phyloP scores from a whole-genome alignment of 2,329 filamentous ascomycete species.

The Talaromyces albobiverticillius region DNA sequence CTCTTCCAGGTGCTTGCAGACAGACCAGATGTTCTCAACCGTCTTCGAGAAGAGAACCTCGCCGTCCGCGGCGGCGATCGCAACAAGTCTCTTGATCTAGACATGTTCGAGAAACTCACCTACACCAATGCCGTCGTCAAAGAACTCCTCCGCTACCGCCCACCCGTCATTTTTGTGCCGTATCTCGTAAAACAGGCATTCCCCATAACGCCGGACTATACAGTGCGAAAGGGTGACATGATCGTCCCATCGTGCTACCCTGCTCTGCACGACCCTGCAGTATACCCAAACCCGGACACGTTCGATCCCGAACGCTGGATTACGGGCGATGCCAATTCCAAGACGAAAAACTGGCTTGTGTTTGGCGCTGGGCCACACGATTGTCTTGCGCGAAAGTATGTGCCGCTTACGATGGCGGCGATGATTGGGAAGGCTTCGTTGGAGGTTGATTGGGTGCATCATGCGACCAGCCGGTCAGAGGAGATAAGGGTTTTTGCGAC shows the following conservation, averaged over 20 bases:
- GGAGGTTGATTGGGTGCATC: constrained; percentile 84
- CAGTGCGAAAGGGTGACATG: constrained; percentile 91
- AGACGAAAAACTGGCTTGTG: constrained; percentile 94
- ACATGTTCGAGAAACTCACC: constrained; percentile 79
- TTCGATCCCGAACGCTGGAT: constrained; percentile 93
- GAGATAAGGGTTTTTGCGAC: constrained; percentile 98
- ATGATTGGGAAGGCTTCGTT: constrained; percentile 88
- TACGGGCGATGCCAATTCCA: constrained; percentile 79
- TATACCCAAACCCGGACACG: constrained; percentile 82
- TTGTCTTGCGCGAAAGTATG: constrained; percentile 90
- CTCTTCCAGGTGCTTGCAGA: constrained; percentile 92
- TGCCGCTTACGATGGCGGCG: constrained; percentile 79
- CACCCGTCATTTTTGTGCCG: constrained; percentile 94
- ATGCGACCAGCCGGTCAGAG: constrained; percentile 77
- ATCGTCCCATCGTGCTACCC: constrained; percentile 88
- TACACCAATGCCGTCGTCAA: constrained; percentile 91
- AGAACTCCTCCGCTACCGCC: constrained; percentile 86
- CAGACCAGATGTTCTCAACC: constrained; percentile 84
- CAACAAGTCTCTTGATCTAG: constrained; percentile 68
- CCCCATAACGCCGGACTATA: constrained; percentile 81
- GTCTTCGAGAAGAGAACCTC: constrained; percentile 87
- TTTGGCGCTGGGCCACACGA: constrained; percentile 96
- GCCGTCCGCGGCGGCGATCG: constrained; percentile 70
- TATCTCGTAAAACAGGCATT: constrained; percentile 94
- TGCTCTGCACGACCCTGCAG: constrained; percentile 85